Percentiles rank a stretch among this genome's conserved stretches.
phyloP scores from a whole-genome alignment of 1,284 basidiomycete genomes.

The Cryptococcus wingfieldii region DNA sequence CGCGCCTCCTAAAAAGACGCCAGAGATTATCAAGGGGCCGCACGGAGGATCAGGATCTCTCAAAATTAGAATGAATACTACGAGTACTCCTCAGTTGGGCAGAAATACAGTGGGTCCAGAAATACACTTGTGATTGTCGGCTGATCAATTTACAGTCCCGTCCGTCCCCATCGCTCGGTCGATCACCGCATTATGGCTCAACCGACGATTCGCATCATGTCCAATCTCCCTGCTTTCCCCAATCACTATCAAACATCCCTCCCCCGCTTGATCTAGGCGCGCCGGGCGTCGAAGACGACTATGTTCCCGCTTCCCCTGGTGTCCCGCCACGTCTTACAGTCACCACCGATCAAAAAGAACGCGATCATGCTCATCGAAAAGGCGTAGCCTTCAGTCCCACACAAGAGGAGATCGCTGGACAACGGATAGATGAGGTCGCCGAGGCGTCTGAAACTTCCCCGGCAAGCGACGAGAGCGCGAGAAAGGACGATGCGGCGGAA shows the following conservation, averaged over 20 bases:
- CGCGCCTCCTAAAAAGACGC: constrained; percentile 17
- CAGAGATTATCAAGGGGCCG: constrained; percentile 1
- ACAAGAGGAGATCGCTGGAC: constrained; percentile 8
- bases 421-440: constrained; percentile 1
- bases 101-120: constrained; percentile 5
- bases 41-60: neutral
- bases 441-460: constrained; percentile 1
- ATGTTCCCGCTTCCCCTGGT: neutral
- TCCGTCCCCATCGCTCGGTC: constrained; percentile 4
- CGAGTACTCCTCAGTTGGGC: constrained; percentile 4
- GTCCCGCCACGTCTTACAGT: neutral
- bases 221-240: constrained; percentile 20
- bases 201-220: constrained; percentile 26
- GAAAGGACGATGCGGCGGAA: constrained; percentile 1
- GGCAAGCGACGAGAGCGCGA: constrained; percentile 2
- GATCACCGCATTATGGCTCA: constrained; percentile 28
- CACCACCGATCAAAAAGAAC: neutral
- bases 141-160: neutral
- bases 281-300: constrained; percentile 10
- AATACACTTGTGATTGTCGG: neutral
- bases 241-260: constrained; percentile 9
- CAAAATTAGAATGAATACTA: neutral
- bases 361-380: constrained; percentile 1
- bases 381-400: constrained; percentile 13
- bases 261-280: constrained; percentile 43